Evolutionary conservation across 1,139 yeast genomes (phyloP).

Genomic region (Yamadazyma triangularis): DNA sequence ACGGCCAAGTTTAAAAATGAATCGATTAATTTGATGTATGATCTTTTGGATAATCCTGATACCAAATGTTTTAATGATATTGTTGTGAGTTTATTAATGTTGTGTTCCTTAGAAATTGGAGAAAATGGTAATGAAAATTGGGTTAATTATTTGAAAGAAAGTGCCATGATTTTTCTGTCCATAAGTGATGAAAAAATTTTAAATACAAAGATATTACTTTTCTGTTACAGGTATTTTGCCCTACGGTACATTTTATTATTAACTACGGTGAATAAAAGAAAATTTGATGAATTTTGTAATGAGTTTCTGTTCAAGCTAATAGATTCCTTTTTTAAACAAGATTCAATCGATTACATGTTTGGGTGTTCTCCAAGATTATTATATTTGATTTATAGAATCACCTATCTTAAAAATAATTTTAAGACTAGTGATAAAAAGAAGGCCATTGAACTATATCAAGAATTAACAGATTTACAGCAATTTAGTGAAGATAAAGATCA

Average conservation of each 20-base stretch:
- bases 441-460: slow-evolving; percentile 2
- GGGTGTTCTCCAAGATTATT: slow-evolving; percentile 25
- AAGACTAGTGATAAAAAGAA: not conserved
- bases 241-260: slow-evolving; percentile 19
- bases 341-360: slow-evolving; percentile 19
- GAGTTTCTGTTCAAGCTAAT: slow-evolving; percentile 18
- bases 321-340: slow-evolving; percentile 13
- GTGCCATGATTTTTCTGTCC: slow-evolving; percentile 18
- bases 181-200: slow-evolving; percentile 13
- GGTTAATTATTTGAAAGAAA: slow-evolving; percentile 21
- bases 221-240: slow-evolving; percentile 23
- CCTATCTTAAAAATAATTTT: slow-evolving; percentile 9
- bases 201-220: slow-evolving; percentile 14
- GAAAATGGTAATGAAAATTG: slow-evolving; percentile 20
- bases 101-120: slow-evolving; percentile 24
- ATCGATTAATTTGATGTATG: slow-evolving; percentile 13
- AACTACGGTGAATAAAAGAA: slow-evolving; percentile 15
- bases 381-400: slow-evolving; percentile 14
- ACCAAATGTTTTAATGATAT: slow-evolving; percentile 10
- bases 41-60: slow-evolving; percentile 10
- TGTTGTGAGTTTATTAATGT: slow-evolving; percentile 14
- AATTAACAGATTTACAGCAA: slow-evolving; percentile 4
- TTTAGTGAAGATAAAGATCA: slow-evolving; percentile 2
- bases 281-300: slow-evolving; percentile 10
- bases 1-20: slow-evolving; percentile 12